Conservation (phyloP, 2,329 filamentous ascomycete genomes). For the Colletotrichum sojae region DNA sequence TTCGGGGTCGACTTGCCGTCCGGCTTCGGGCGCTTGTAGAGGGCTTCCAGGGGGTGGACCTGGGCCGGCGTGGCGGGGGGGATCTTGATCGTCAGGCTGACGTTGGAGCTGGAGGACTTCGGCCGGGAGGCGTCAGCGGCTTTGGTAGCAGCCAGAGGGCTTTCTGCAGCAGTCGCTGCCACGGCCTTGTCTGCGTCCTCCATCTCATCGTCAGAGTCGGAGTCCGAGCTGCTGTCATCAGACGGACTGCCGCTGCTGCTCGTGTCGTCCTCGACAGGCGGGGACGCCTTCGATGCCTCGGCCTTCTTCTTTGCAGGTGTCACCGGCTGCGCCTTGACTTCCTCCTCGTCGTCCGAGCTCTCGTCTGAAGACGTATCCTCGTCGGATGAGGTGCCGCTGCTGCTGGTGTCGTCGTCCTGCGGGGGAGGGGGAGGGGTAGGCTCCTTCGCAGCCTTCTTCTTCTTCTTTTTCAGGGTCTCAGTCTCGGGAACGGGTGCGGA, state of each 20-base stretch:
- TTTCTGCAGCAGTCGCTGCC: neutral
- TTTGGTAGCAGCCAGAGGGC: slow-evolving; percentile 40
- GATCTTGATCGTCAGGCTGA: slow-evolving; percentile 69
- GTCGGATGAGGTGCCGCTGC: slow-evolving; percentile 54
- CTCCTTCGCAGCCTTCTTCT: slow-evolving; percentile 39
- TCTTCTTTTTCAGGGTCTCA: slow-evolving; percentile 39
- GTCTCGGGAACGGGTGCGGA: slow-evolving; percentile 44
- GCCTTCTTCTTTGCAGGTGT: slow-evolving; percentile 29
- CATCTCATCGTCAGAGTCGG: slow-evolving; percentile 45
- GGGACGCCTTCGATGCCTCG: slow-evolving; percentile 27
- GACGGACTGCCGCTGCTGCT: slow-evolving; percentile 46
- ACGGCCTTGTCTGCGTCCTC: slow-evolving; percentile 37
- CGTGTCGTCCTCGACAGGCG: slow-evolving; percentile 43
- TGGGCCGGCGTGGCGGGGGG: slow-evolving; percentile 63
- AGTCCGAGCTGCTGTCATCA: slow-evolving; percentile 41
- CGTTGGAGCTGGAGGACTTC: slow-evolving; percentile 65
- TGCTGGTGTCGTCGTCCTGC: slow-evolving; percentile 55
- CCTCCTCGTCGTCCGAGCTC: slow-evolving; percentile 48
- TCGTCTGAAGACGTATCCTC: slow-evolving; percentile 50
- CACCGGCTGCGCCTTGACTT: slow-evolving; percentile 34
- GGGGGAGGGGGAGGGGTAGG: slow-evolving; percentile 24
- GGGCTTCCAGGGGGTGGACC: slow-evolving; percentile 89
- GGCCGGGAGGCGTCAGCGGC: slow-evolving; percentile 56
- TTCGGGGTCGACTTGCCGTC: slow-evolving; percentile 49
- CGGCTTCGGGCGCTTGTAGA: slow-evolving; percentile 83